These are phyloP conservation scores for Trichoderma sp. DNA, from an alignment of 2,329 filamentous ascomycete genomes.

Conservation along the genomic window DNA sequence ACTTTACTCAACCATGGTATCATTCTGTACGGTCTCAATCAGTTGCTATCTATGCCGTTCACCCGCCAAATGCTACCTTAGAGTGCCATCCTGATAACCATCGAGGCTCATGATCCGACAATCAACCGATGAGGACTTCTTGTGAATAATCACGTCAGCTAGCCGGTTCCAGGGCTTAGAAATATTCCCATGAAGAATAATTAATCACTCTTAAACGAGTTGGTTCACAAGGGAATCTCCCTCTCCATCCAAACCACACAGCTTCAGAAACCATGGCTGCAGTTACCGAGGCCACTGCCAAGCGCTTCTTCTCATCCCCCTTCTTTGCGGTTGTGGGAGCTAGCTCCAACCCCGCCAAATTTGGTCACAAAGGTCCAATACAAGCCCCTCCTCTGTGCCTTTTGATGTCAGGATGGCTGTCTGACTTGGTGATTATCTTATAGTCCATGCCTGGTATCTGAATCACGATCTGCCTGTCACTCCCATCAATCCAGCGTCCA, in stretches of 20 bases:
- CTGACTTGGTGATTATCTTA: not conserved
- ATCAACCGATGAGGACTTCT: conserved; percentile 13
- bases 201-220: not conserved
- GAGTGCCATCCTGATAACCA: not conserved
- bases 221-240: not conserved
- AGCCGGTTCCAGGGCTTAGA: not conserved
- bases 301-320: conserved; percentile 74
- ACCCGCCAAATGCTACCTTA: not conserved
- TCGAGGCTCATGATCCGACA: not conserved
- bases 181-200: not conserved
- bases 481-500: conserved; percentile 74
- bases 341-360: conserved; percentile 79
- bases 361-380: conserved; percentile 75
- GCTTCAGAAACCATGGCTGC: conserved; percentile 27
- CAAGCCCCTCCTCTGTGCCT: not conserved
- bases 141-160: conserved; percentile 12
- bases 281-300: conserved; percentile 65
- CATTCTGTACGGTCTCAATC: too few species aligned
- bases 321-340: conserved; percentile 88
- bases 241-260: not conserved
- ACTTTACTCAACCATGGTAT: not conserved
- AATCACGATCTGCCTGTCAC: conserved; percentile 70
- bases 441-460: conserved; percentile 90
- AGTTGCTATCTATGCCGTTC: not conserved
- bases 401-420: not conserved